Evolutionary conservation across 768 basidiomycete genomes (phyloP).

Genomic region (Rhodocollybia butyracea): DNA sequence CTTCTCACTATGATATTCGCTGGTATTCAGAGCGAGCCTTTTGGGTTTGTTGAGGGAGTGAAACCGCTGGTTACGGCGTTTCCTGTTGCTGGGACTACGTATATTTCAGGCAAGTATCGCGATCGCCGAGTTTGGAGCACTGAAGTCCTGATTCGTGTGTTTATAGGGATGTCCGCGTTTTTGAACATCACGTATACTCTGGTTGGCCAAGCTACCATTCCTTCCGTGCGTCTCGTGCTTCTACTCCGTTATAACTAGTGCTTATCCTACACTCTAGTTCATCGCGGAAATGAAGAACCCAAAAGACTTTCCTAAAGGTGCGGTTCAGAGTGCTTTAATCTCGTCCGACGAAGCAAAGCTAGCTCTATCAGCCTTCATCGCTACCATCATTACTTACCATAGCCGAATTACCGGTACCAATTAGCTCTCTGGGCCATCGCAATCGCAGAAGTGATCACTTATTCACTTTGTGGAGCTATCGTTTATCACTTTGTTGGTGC

Average conservation of each 20-base stretch:
- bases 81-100: constrained; percentile 36
- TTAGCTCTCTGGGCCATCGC: constrained; percentile 42
- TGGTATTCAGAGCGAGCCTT: constrained; percentile 38
- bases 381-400: no score
- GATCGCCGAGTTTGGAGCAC: neutral
- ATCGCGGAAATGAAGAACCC: constrained; percentile 48
- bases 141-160: neutral
- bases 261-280: no score
- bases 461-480: constrained; percentile 40
- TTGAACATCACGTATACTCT: constrained; percentile 45
- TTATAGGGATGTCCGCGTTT: constrained; percentile 40
- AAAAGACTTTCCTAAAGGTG: constrained; percentile 42
- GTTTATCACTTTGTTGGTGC: constrained; percentile 37
- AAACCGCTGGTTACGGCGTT: constrained; percentile 34
- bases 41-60: constrained; percentile 32
- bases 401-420: no score
- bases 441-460: constrained; percentile 38
- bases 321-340: no score
- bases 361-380: no score
- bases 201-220: constrained; percentile 42
- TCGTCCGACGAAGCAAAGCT: no score
- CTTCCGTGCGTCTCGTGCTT: constrained; percentile 25
- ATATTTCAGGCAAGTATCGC: constrained; percentile 28
- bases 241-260: neutral
- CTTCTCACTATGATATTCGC: constrained; percentile 39